Conservation (phyloP, 164 flowering plant species). For the Kalanchoe fedtschenkoi region DNA sequence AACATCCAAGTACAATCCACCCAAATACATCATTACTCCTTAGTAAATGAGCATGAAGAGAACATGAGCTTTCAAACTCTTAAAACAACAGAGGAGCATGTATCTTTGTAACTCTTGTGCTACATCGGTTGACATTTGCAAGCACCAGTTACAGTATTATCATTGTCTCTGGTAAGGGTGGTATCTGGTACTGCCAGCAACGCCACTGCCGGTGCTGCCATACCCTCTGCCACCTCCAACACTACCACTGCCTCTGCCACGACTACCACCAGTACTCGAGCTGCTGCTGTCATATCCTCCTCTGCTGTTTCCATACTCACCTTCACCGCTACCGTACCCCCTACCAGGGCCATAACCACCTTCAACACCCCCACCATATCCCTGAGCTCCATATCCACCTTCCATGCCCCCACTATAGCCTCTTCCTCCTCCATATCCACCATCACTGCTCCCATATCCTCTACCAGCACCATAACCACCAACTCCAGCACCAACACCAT, state of each 20-base stretch:
- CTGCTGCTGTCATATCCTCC: conserved; percentile 21
- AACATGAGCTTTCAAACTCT: too few relatives aligned
- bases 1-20: too few relatives aligned
- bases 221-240: conserved; percentile 15
- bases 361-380: too few relatives aligned
- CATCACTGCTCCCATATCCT: conserved; percentile 18
- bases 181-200: conserved; percentile 20
- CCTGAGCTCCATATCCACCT: conserved; percentile 18
- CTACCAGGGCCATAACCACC: conserved; percentile 14
- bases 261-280: not conserved
- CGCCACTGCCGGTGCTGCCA: too few relatives aligned
- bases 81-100: too few relatives aligned
- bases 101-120: too few relatives aligned
- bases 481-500: conserved; percentile 20
- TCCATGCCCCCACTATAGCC: conserved; percentile 14
- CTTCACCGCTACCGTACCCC: conserved; percentile 12
- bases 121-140: too few relatives aligned
- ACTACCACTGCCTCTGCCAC: conserved; percentile 16
- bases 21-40: too few relatives aligned
- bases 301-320: conserved; percentile 16
- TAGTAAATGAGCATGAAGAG: too few relatives aligned
- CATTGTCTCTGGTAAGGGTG: conserved; percentile 29
- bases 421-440: conserved; percentile 18
- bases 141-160: not conserved
- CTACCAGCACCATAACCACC: conserved; percentile 23